Evolutionary conservation across 106 monocot genomes (phyloP), one percentile per base, ranked within the genome.

Genomic region (Phalaenopsis equestris): DNA sequence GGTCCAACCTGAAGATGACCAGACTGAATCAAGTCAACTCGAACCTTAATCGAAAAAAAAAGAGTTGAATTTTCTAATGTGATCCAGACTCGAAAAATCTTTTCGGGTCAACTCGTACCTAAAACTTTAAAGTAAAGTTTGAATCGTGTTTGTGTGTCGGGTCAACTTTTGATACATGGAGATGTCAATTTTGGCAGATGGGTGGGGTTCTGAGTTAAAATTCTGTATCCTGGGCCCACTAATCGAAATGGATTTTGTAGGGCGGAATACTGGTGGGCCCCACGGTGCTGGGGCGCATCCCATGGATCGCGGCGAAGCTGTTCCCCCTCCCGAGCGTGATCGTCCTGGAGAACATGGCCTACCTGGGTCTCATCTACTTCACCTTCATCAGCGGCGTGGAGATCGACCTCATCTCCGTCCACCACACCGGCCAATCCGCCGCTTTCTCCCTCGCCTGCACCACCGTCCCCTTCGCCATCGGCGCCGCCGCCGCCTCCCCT

Each of bases 311-410:
- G 19, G 14, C 2, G 12, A 79, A 65, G 30, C 67, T 72, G 4
- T 52, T 68, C 47, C 70, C 70, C 14, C 42, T 68, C 0, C 7
- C 67, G 8, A 73, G 55, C 39, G 48, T 55, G 38, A 11, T 38
- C 2, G 67, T 55, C 14, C 55, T 72, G 6, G 37, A 73, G 73
- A 45, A 67, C 47, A 43, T 64, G 48, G 79, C 84, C n/a, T 65
- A 87, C 48, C 41, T 87, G 12, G 89, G 87, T 21, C 87, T 90
- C 45, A 49, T 87, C 21, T 90, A 78, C 82, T 87, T 65, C 80
- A 72, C 81, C 9, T 90, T 90, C 75, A 78, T 70, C 17, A 47
- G 85, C 38, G 84, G 84, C 11, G 55, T 90, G 3, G 84, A 86
- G 74, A 72, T 84, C 43, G 87, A 90, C 38, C 18, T 81, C 36